Base-by-base conservation (phyloP, 495 filamentous ascomycete genomes). In the Durotheca rogersii region DNA sequence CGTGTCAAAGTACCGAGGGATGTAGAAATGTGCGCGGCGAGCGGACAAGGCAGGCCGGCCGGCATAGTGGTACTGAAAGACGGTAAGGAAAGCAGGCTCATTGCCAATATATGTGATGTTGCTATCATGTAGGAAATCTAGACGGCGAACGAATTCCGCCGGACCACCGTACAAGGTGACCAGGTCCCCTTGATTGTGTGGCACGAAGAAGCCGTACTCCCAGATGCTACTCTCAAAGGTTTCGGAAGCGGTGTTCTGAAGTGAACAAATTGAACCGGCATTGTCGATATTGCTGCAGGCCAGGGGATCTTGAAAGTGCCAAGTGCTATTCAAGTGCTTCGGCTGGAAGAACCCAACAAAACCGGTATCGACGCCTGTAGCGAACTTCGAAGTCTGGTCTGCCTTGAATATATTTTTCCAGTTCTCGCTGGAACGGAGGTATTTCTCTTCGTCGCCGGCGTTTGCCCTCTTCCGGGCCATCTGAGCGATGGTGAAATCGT, bases 171-270 rank as follows among this genome's bases (percentile, higher is more conserved):
- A 79, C 0, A 75, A 69, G 1, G 67, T 72, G 30, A 88, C 79
- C 0, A 89, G 62, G 2, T 76, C 70, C 7, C 77, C 81, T 72
- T 87, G 82, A 49, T 88, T 84, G 52, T 88, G 85, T 0, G 86
- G 86, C 0, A 84, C 84, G 59, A 83, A 88, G 62, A 84, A 84
- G n/a, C 69, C 72, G 52, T 88, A 89, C 18, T 87, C 81, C 85
- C 84, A 90, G 21, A 80, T 73, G 51, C 81, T 84, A 47, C 74
- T 78, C 58, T 90, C 86, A 45, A 85, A 90, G 0, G 85, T 88
- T 63, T 89, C 86, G 9, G 74, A 71, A 0, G 80, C 82, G 15
- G 74, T 73, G 10, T 76, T 76, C 27, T 82, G 82, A 5, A 88
- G 71, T 12, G 82, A 85, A 61, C 84, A 88, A 10, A 72, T 70